Evolutionary conservation across 192 early-diverging fungal genomes (phyloP), one percentile per base, ranked within the genome.

Genomic region (Coemansia sp.): DNA sequence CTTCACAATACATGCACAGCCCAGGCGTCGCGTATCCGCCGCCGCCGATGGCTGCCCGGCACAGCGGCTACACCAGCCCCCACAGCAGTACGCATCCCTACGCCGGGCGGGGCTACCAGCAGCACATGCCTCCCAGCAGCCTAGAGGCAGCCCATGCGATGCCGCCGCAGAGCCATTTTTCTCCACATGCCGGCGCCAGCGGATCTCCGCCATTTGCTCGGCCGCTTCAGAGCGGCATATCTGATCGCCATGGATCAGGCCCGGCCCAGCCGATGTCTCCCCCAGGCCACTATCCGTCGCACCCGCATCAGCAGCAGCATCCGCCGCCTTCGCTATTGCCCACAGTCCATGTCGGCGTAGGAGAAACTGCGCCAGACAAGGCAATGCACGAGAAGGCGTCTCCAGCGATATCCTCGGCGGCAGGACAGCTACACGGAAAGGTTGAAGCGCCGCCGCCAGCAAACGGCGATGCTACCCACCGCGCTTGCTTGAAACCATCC

Each of bases 1-100:
- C 59, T 34, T 45, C 25, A 13, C 58, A 53, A 25, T 59, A 62
- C 27, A 56, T 59, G 53, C 74, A 62, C 60, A 48, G 60, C 11
- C 60, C 60, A 10, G 45, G 58, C 22, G 62, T 57, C 42, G 47
- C 25, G 23, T 31, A 53, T 20, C 60, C 56, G 3, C 25, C 45
- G 42, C 55, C 64, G 50, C 55, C 63, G 27, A 34, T 44, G 23
- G 33, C 70, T 28, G 40, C 50, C 22, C 61, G 57, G 48, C 50
- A 37, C 25, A 40, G 19, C 57, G 29, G 53, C 58, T 28, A 38
- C 62, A 33, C 57, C 34, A 29, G 56, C 64, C 33, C 22, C 19
- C 34, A 36, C 48, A 50, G 42, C 30, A 54, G 20, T 19, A 29
- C 13, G 2, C 48, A 62, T 48, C 45, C 45, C 22, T 48, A 48